These are phyloP conservation scores for Zymoseptoria crescenta DNA, from an alignment of 2,329 filamentous ascomycete genomes.

Conservation along the genomic window DNA sequence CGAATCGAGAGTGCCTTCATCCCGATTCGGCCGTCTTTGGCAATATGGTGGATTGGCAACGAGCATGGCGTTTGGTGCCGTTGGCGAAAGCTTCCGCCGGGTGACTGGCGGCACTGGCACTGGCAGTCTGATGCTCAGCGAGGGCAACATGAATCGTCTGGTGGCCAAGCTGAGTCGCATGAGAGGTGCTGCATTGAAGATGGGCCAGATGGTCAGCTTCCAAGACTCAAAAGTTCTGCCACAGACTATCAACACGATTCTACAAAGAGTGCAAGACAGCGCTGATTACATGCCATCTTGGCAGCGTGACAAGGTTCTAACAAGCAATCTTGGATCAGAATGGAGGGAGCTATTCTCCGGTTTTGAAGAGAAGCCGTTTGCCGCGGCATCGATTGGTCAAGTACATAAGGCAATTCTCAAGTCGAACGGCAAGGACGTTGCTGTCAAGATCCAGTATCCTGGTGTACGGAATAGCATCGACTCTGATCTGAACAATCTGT, in stretches of 20 bases:
- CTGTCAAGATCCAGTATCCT: constrained; percentile 96
- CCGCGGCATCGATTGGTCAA: constrained; percentile 93
- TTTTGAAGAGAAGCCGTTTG: constrained; percentile 87
- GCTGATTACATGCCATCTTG: constrained; percentile 97
- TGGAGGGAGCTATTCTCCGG: constrained; percentile 78
- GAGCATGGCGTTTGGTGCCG: constrained; percentile 88
- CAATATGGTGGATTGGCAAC: constrained; percentile 90
- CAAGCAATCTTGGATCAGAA: constrained; percentile 66
- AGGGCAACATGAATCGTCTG: constrained; percentile 84
- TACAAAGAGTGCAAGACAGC: constrained; percentile 90
- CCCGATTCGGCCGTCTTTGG: constrained; percentile 79
- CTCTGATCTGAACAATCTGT: constrained; percentile 90
- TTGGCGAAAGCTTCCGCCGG: constrained; percentile 75
- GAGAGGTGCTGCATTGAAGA: constrained; percentile 91
- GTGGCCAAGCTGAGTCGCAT: constrained; percentile 91
- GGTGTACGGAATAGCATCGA: constrained; percentile 94
- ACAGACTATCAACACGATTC: constrained; percentile 73
- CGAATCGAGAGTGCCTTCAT: constrained; percentile 85
- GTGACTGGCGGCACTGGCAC: constrained; percentile 55
- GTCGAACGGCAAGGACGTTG: constrained; percentile 66
- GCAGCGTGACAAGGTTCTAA: constrained; percentile 79
- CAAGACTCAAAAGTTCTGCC: constrained; percentile 96
- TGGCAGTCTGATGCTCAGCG: constrained; percentile 79
- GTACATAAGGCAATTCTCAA: constrained; percentile 80
- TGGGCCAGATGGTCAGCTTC: constrained; percentile 97